Conservation (phyloP, 78 protist species). For the Dictyostelium capitatum region DNA sequence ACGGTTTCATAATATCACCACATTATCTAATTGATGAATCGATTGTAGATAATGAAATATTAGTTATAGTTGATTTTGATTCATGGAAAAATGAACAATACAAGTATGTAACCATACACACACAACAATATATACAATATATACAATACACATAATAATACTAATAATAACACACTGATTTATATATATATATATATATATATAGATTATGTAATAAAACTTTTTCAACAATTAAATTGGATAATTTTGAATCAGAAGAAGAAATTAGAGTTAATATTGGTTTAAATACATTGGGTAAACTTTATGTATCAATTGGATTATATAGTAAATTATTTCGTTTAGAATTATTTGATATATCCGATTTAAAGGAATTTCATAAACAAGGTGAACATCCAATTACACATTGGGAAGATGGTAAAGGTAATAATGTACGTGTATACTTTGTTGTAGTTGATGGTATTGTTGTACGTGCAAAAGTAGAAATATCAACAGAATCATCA, state of each 20-base stretch:
- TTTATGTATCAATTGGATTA: constrained; percentile 19
- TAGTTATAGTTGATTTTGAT: constrained; percentile 53
- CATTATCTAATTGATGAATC: constrained; percentile 42
- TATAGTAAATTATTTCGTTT: constrained; percentile 28
- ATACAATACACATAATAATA: too few relatives aligned
- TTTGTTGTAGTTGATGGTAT: constrained; percentile 18
- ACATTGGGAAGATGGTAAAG: constrained; percentile 39
- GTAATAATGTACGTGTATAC: not conserved
- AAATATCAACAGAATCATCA: constrained; percentile 20
- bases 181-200: constrained; percentile 25
- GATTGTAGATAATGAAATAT: constrained; percentile 5
- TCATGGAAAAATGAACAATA: constrained; percentile 69
- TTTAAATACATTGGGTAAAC: constrained; percentile 34
- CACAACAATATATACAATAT: too few relatives aligned
- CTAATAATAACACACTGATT: too few relatives aligned
- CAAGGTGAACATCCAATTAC: constrained; percentile 59
- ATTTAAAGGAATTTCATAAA: constrained; percentile 13
- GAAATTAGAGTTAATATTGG: constrained; percentile 20
- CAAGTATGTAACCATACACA: constrained; percentile 27
- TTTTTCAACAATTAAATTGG: not conserved
- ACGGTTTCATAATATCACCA: constrained; percentile 64
- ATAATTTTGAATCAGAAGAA: constrained; percentile 28
- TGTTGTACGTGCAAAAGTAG: not conserved
- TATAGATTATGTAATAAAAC: constrained; percentile 49
- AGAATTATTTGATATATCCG: constrained; percentile 51